Evolutionary conservation across 2,329 filamentous ascomycete species (phyloP).

Genomic region (Trichoderma sp.): DNA sequence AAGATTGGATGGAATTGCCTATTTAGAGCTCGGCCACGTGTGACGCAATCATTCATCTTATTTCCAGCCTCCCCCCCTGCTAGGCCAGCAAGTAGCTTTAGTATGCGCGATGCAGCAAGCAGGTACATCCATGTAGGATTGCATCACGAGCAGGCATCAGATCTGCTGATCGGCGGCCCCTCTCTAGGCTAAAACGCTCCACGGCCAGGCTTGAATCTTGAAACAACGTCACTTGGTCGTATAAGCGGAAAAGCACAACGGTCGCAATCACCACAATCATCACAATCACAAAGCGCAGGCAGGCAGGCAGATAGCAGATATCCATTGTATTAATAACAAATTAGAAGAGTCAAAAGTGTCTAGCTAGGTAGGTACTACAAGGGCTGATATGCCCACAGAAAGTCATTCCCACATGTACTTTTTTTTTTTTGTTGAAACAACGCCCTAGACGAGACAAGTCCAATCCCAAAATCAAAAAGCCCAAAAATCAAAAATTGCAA

Average conservation of each 20-base stretch:
- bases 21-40: not conserved
- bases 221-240: not conserved
- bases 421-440: not conserved
- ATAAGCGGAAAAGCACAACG: not conserved
- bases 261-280: not conserved
- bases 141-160: not conserved
- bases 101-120: not conserved
- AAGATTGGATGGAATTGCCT: not conserved
- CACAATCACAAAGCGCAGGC: not conserved
- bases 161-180: not conserved
- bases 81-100: not conserved
- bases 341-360: not conserved
- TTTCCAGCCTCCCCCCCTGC: not conserved
- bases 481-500: not conserved
- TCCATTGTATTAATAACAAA: too few species aligned
- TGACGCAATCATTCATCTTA: not conserved
- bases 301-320: not conserved
- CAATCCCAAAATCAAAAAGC: too few species aligned
- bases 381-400: not conserved
- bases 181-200: not conserved
- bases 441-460: not conserved
- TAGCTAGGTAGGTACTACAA: not conserved
- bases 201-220: not conserved
- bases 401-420: not conserved
- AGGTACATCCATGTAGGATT: not conserved